Conservation (phyloP, 2,329 filamentous ascomycete species). For the Penicillium brevicompactum region DNA sequence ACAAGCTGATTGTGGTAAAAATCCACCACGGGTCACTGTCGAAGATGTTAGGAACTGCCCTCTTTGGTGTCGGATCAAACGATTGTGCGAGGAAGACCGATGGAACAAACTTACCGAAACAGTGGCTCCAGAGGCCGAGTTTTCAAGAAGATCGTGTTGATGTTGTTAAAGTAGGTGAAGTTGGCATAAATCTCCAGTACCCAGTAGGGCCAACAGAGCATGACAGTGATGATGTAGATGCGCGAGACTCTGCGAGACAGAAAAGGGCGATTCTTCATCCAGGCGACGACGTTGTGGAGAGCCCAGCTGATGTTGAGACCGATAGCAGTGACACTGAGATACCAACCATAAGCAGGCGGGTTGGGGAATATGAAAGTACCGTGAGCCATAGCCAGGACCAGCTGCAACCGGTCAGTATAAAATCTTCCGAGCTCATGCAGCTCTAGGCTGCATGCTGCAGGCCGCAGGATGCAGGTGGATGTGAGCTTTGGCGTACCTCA, state of each 20-base stretch:
- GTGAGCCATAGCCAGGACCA: slow-evolving; percentile 59
- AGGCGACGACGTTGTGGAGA: slow-evolving; percentile 67
- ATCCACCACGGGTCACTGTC: slow-evolving; percentile 68
- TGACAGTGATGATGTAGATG: slow-evolving; percentile 61
- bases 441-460: background rate
- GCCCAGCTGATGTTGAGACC: slow-evolving; percentile 65
- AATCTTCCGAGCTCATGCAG: background rate
- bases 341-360: slow-evolving; percentile 63
- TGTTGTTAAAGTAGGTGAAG: slow-evolving; percentile 64
- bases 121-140: slow-evolving; percentile 63
- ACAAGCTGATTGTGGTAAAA: slow-evolving; percentile 60
- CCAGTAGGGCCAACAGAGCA: slow-evolving; percentile 65
- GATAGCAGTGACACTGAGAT: slow-evolving; percentile 62
- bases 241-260: slow-evolving; percentile 52
- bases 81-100: background rate
- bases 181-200: slow-evolving; percentile 66
- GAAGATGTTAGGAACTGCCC: background rate
- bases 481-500: slow-evolving; percentile 38
- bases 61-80: background rate
- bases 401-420: slow-evolving; percentile 34
- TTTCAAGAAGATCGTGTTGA: slow-evolving; percentile 54
- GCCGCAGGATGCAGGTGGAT: background rate
- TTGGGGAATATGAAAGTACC: slow-evolving; percentile 63
- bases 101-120: slow-evolving; percentile 48
- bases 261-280: slow-evolving; percentile 68